Evolutionary conservation across 495 filamentous ascomycete genomes (phyloP), one percentile per base, ranked within the genome.

Genomic region (Tuber melanosporum): DNA sequence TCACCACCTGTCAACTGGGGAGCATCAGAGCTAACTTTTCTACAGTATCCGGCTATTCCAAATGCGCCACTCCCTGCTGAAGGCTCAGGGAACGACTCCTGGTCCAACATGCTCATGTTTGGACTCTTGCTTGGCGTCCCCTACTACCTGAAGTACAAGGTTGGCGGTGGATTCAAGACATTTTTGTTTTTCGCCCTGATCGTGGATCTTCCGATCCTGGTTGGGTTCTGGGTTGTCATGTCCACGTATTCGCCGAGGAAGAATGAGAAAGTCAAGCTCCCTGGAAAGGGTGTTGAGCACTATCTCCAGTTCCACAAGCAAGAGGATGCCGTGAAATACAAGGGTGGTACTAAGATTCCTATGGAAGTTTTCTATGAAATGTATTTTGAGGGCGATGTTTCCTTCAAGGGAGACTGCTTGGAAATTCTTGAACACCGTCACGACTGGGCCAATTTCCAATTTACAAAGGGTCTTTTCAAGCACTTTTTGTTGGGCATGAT

Each of bases 331-430:
- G 84, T 87, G 76, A 93, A 90, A 85, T 97, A 92, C 86, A 86
- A 87, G 82, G 93, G 93, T 84, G 87, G 86, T 82, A 92, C 88
- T 86, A 93, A 92, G 85, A 94, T 96, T 77, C 91, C 93, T 72
- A 90, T 95, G 88, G 89, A 93, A 86, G 94, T 92, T 70, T 96
- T 96, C 86, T 89, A 93, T 77, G 92, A 95, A 84, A 94, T 91
- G 91, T 95, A 94, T 87, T 94, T 95, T 83, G 90, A 92, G 81
- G 91, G 92, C 73, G 88, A 92, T 71, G 93, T 94, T 76, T 91
- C 93, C 79, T 93, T 95, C 87, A 95, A 94, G 82, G 92, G 92
- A 73, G 93, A 96, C 83, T 87, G 86, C 76, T 87, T 96, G 78
- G 93, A 95, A 79, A 86, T 92, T 66, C 78, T 95, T 83, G 93